Evolutionary conservation across 192 early-diverging fungal genomes (phyloP).

Genomic region (Coemansia sp.): DNA sequence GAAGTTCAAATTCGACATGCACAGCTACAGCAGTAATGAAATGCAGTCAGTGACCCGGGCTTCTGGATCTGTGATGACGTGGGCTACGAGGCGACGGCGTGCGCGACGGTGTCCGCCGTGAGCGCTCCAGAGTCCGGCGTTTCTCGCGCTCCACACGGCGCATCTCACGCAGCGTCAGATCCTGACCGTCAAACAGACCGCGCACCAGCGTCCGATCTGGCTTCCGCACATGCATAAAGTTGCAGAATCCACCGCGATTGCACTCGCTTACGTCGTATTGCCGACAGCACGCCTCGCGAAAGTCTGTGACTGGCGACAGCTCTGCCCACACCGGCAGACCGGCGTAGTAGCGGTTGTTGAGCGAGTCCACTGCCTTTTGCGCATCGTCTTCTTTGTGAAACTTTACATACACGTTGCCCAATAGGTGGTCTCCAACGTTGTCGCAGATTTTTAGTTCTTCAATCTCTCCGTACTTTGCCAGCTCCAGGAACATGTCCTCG

Average conservation of each 20-base stretch:
- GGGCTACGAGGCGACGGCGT: conserved; percentile 53
- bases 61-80: conserved; percentile 25
- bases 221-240: conserved; percentile 98
- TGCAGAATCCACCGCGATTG: conserved; percentile 94
- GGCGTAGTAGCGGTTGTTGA: conserved; percentile 95
- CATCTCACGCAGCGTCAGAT: conserved; percentile 50
- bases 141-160: conserved; percentile 50
- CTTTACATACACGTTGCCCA: conserved; percentile 95
- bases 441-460: conserved; percentile 98
- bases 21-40: conserved; percentile 4
- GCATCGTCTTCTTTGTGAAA: conserved; percentile 92
- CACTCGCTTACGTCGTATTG: conserved; percentile 95
- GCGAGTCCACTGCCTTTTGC: conserved; percentile 81
- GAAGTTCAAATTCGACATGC: background rate
- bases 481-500: conserved; percentile 94
- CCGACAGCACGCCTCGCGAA: conserved; percentile 96
- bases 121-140: conserved; percentile 20
- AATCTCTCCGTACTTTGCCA: conserved; percentile 95
- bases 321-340: conserved; percentile 94
- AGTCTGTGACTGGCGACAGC: conserved; percentile 95
- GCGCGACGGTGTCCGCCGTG: conserved; percentile 19
- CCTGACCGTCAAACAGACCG: conserved; percentile 84
- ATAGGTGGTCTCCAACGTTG: conserved; percentile 96
- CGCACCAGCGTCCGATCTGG: conserved; percentile 73
- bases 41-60: conserved; percentile 24